A percentile compares a stretch with the other conserved stretches of the same genome.
These are phyloP conservation scores for Volutella citrinella DNA, from an alignment of 2,329 filamentous ascomycete species.

Conservation along the genomic window DNA sequence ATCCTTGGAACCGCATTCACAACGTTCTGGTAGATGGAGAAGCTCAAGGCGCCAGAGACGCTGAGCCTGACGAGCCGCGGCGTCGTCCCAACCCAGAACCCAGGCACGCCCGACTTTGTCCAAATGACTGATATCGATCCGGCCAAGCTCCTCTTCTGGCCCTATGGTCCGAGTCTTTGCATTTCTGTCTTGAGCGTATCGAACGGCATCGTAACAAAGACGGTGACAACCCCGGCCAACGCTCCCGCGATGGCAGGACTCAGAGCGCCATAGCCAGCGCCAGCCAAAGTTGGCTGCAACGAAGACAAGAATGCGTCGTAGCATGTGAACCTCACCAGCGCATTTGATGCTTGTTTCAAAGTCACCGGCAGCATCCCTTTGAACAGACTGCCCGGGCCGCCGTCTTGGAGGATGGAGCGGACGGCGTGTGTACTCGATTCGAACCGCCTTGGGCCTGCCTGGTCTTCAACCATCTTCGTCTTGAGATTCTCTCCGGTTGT, in stretches of 20 bases:
- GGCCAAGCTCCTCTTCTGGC: neutral
- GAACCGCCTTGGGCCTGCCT: constrained; percentile 9
- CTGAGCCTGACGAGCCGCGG: constrained; percentile 2
- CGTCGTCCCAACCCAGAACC: constrained; percentile 4
- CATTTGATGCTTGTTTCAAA: constrained; percentile 8
- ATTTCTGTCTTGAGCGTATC: constrained; percentile 1
- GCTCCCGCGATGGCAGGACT: neutral
- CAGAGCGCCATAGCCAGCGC: too few species aligned
- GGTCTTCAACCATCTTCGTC: constrained; percentile 23
- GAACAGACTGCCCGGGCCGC: neutral
- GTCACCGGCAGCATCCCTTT: constrained; percentile 2
- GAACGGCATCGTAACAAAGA: neutral
- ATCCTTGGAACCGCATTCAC: neutral
- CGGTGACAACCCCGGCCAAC: constrained; percentile 1
- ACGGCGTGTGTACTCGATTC: constrained; percentile 5
- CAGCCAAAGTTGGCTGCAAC: constrained; percentile 1
- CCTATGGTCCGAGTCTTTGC: neutral
- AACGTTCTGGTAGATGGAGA: constrained; percentile 4
- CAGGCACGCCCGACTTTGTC: neutral
- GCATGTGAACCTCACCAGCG: constrained; percentile 7
- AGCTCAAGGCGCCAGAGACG: constrained; percentile 3
- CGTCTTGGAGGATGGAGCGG: neutral
- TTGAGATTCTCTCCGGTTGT: constrained; percentile 27
- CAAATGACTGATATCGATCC: too few species aligned
- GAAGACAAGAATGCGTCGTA: constrained; percentile 5